Evolutionary conservation across 208 protist species (phyloP).

Genomic region (Trypanosoma congolense): DNA sequence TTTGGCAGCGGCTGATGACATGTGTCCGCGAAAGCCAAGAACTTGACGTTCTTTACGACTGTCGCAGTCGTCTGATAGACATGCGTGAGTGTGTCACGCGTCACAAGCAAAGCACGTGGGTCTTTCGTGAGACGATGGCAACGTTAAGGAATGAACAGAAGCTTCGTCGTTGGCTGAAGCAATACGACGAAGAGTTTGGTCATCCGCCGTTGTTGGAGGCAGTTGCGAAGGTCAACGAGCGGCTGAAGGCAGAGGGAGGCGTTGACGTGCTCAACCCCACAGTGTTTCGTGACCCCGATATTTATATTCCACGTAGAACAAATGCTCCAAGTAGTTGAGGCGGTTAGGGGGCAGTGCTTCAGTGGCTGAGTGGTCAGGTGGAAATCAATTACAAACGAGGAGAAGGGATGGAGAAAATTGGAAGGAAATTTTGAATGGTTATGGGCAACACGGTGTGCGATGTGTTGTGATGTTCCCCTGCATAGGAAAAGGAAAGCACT

Average conservation of each 20-base stretch:
- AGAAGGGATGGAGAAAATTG: too few relatives aligned
- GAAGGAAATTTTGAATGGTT: too few relatives aligned
- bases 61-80: constrained; percentile 77
- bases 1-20: constrained; percentile 76
- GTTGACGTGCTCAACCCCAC: constrained; percentile 72
- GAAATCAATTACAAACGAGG: too few relatives aligned
- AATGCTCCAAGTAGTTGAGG: neutral
- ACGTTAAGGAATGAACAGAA: constrained; percentile 61
- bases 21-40: constrained; percentile 83
- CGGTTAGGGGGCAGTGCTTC: neutral
- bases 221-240: constrained; percentile 44
- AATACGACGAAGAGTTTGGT: constrained; percentile 76
- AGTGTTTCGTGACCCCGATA: constrained; percentile 81
- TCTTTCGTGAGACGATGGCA: constrained; percentile 81
- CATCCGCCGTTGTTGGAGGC: constrained; percentile 81
- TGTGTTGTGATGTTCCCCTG: too few relatives aligned
- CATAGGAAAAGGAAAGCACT: too few relatives aligned
- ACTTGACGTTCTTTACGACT: constrained; percentile 85
- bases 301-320: constrained; percentile 48
- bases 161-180: constrained; percentile 61
- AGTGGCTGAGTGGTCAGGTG: too few relatives aligned
- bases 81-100: constrained; percentile 73
- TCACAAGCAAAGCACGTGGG: constrained; percentile 84
- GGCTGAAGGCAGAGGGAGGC: constrained; percentile 67
- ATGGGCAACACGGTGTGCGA: too few relatives aligned